Percentiles rank a stretch among this genome's conserved stretches.
Evolutionary conservation across 2,329 filamentous ascomycete genomes (phyloP).

Genomic region (Onygena corvina): DNA sequence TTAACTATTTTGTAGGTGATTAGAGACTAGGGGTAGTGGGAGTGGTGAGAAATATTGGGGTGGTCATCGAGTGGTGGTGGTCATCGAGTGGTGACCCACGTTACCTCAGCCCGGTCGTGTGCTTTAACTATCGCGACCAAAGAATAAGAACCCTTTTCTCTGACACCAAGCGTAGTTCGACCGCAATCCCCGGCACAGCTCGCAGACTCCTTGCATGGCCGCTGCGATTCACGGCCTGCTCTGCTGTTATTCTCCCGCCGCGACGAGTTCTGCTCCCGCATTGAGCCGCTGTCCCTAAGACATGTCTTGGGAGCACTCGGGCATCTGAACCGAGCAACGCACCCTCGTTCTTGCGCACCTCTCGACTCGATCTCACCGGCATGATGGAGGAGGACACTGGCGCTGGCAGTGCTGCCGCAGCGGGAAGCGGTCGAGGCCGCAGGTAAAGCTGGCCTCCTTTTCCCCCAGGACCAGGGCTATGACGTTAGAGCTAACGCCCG

Average conservation of each 20-base stretch:
- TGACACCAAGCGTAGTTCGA: constrained; percentile 6
- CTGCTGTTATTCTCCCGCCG: background rate
- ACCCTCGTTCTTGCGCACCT: background rate
- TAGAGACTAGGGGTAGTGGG: background rate
- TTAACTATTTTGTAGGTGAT: background rate
- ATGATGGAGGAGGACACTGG: constrained; percentile 12
- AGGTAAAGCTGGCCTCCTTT: constrained; percentile 8
- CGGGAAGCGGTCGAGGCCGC: constrained; percentile 11
- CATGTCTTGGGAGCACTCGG: constrained; percentile 7
- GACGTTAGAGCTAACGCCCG: background rate
- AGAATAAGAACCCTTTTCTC: too few relatives aligned
- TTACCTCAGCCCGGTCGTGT: too few relatives aligned
- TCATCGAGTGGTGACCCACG: background rate
- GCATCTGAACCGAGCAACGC: background rate
- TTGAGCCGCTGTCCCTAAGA: background rate
- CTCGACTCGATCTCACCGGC: background rate
- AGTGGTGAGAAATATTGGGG: background rate
- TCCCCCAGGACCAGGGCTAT: background rate
- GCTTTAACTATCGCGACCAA: too few relatives aligned
- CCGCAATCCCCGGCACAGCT: constrained; percentile 4
- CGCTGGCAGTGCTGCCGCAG: constrained; percentile 5
- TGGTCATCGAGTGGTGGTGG: background rate
- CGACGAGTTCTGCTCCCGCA: background rate
- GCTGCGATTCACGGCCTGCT: background rate
- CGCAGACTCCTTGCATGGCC: background rate